Evolutionary conservation across 1,139 yeast species (phyloP), one percentile per base, ranked within the genome.

Genomic region (Nadsonia commutata): DNA sequence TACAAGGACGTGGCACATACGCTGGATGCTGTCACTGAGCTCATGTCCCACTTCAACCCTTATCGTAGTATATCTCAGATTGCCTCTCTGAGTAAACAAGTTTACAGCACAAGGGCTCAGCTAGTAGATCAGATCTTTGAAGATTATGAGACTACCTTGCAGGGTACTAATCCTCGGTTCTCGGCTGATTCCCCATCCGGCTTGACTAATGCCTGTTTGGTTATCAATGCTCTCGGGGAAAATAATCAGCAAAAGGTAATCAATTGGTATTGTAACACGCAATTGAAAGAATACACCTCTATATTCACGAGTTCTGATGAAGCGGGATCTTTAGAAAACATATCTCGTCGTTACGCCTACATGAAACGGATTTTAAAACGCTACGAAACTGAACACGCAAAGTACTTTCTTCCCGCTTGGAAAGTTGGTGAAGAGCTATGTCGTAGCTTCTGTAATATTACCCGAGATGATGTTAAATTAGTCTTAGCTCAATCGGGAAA

Each of bases 261-360:
- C 17, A 73, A 72, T 42, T 84, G 94, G 93, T 84, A 81, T 60
- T 74, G 83, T 48, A 75, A 74, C 49, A 67, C 70, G 37, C 79
- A 81, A 50, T 67, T 90, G 45, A 72, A 73, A 51, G 97, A 88
- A 55, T 77, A 90, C 46, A 72, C 73, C 38, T 66, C 74, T 20
- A 84, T 90, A 13, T 90, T 90, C 62, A 73, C 76, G 45, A 70
- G 77, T 22, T 69, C 76, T 18, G 96, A 86, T 52, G 98, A 88
- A 60, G 97, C 98, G 0, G 96, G 96, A 1, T 80, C 94, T 1
- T 64, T 90, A 48, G 98, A 90, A 48, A 90, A 90, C 59, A 64
- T 90, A 40, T 72, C 76, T 18, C 67, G 97, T 51, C 68, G 98
- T 42, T 90, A 76, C 57, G 72, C 88, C 27, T 90, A 82, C 59